Evolutionary conservation across 1,284 basidiomycete species (phyloP), one percentile per base, ranked within the genome.

Genomic region (Puccinia brachypodii): DNA sequence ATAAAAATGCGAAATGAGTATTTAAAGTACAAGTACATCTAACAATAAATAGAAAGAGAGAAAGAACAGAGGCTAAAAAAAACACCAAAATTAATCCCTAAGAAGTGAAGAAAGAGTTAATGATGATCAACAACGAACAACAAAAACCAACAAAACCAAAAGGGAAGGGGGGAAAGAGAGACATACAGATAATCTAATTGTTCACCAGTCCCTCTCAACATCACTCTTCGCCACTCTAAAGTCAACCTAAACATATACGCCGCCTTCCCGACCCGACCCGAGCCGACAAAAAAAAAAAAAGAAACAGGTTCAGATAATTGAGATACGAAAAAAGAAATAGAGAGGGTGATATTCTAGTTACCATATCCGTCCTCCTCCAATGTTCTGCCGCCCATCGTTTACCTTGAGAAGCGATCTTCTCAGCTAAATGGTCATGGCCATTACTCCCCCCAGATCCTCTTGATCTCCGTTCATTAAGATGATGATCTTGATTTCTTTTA

Each of bases 311-410:
- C 9, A 50, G 9, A 38, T 71, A 3, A 31, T 40, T 19, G 13
- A 62, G 22, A 40, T 25, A 77, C 19, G 2, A 44, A 31, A 22
- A 42, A 2, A 28, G n/a, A 22, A 25, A 71, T 42, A 47, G n/a
- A 47, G 42, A 40, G 68, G 40, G 44, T 7, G 31, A 19, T 33
- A 6, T 16, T 28, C 1, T 1, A 40, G 11, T 16, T 74, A 81
- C 79, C 79, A 81, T 81, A 68, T 81, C 79, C 4, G 31, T 44
- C 38, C 72, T 66, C 53, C 79, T 50, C 79, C 79, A 81, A 81
- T 81, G 79, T 64, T 81, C 60, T 6, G 60, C 71, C 13, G 79
- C 79, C 79, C 79, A 81, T 7, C 25, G 40, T 69, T 81, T 81
- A 22, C 79, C 79, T 14, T 64, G 42, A n/a, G 56, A 53, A 19